A percentile compares a stretch with the other conserved stretches of the same genome.
phyloP scores from a whole-genome alignment of 345 rosid genomes.

The Lepidium didymum region DNA sequence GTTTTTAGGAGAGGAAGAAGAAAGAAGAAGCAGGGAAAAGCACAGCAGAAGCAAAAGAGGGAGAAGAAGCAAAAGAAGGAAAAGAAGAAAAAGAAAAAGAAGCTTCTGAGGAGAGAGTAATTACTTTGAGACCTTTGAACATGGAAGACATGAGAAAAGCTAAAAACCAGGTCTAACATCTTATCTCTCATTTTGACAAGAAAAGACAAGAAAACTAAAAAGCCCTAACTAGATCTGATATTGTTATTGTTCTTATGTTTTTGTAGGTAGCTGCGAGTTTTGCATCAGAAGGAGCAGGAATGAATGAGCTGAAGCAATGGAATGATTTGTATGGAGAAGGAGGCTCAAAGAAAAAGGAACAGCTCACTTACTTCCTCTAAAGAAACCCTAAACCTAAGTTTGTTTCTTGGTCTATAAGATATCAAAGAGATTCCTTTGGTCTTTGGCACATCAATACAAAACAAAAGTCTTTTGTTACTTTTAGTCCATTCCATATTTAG shows the following conservation, averaged over 20 bases:
- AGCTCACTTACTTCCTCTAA: conserved; percentile 74
- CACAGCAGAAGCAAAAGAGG: conserved; percentile 31
- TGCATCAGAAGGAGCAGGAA: conserved; percentile 68
- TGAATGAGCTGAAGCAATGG: conserved; percentile 88
- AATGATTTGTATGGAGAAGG: conserved; percentile 88
- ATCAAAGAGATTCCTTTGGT: conserved; percentile 5
- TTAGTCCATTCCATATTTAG: conserved; percentile 4
- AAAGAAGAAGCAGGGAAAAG: conserved; percentile 54
- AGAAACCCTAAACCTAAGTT: background rate
- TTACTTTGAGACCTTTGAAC: conserved; percentile 63
- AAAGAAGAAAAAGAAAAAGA: conserved; percentile 40
- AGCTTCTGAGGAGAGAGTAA: conserved; percentile 43
- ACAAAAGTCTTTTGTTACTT: background rate
- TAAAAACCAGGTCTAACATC: conserved; percentile 66
- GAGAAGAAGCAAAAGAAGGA: conserved; percentile 34
- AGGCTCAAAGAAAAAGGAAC: conserved; percentile 86
- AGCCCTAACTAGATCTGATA: background rate
- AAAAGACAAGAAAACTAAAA: background rate
- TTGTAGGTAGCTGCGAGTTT: conserved; percentile 88
- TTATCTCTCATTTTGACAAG: background rate
- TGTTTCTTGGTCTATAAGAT: conserved; percentile 12
- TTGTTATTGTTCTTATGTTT: background rate
- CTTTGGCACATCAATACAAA: background rate
- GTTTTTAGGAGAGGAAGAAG: conserved; percentile 57
- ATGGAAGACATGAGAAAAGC: conserved; percentile 96